Base-by-base conservation (phyloP, 2,329 filamentous ascomycete species). In the Cladorrhinum sp. region DNA sequence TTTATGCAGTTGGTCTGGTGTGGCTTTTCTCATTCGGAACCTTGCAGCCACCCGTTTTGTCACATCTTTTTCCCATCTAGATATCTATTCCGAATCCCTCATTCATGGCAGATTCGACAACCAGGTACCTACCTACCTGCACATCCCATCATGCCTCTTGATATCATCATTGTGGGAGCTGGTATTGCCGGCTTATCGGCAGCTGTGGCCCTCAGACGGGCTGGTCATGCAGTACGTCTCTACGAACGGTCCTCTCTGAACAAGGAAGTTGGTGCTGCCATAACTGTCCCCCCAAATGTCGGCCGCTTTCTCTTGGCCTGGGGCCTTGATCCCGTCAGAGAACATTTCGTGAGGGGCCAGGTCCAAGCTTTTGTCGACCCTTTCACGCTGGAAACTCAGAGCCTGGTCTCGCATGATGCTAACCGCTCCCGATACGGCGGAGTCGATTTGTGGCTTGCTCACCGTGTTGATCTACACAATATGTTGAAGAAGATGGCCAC, bases 391-490 rank as follows among this genome's bases (percentile, higher is more conserved):
- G 18, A 54, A 10, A 54, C 52, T 2, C 52, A 33, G 16, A 33
- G 8, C 36, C 2, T 30, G 12, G 28, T 54, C 18, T 55, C 55
- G 21, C 23, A 57, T 16, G 39, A 55, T 12, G 55, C 61, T 57
- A 60, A 16, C 26, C 23, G 55, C 30, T 10, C 24, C 26, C 10
- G 57, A 23, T 36, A 36, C 30, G 18, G 53, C 33, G 20, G 52
- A 18, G 3, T 53, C 14, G 56, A 66, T 21, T 58, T 60, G 53
- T 72, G 63, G 58, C 61, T 55, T 39, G 55, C 73, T 10, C 76
- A 79, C 61, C 71, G 76, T n/a, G 73, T 77, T 23, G 76, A 78
- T 61, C 65, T 79, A 49, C 76, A 79, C 61, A 72, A 66, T 20
- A 71, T 69, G 30, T 57, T 78, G 42, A 70, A 68, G 66, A 68